A percentile compares a stretch with the other conserved stretches of the same genome.
These are phyloP conservation scores for Haplosporangium sp. DNA, from an alignment of 371 early-diverging fungal species.

Conservation along the genomic window DNA sequence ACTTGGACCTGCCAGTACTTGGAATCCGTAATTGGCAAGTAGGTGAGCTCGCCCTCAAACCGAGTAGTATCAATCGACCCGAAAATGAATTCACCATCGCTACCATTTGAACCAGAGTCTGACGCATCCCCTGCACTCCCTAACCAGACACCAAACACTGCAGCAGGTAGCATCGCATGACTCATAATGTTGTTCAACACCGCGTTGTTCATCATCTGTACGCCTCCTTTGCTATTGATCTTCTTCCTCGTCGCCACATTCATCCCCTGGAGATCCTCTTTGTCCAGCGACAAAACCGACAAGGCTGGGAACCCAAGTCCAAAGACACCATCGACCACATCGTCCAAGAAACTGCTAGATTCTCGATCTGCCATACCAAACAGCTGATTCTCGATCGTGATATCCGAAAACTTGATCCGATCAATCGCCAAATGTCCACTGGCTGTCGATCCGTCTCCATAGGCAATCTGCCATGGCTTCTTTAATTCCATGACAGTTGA, in stretches of 20 bases:
- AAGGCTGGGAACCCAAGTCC: conserved; percentile 62
- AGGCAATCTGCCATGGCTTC: conserved; percentile 54
- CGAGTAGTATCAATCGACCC: conserved; percentile 44
- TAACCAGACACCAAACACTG: conserved; percentile 49
- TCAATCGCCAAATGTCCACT: conserved; percentile 58
- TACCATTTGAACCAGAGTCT: conserved; percentile 20
- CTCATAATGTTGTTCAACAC: conserved; percentile 25
- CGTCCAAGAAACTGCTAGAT: conserved; percentile 55
- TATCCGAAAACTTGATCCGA: conserved; percentile 57
- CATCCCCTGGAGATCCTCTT: too few relatives aligned
- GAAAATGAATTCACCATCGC: conserved; percentile 46
- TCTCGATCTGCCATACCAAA: conserved; percentile 55
- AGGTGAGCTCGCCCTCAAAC: conserved; percentile 59
- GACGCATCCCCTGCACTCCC: conserved; percentile 8
- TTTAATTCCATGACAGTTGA: conserved; percentile 30
- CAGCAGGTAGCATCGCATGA: conserved; percentile 30
- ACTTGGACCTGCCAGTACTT: conserved; percentile 45
- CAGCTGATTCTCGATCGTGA: conserved; percentile 51
- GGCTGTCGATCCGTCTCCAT: conserved; percentile 67
- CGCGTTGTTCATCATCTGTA: conserved; percentile 16
- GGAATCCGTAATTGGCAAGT: conserved; percentile 48
- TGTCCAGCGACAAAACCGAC: conserved; percentile 33
- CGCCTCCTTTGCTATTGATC: background rate
- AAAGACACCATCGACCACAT: conserved; percentile 66
- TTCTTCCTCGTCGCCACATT: background rate